Evolutionary conservation across 2,329 filamentous ascomycete genomes (phyloP).

Genomic region (Colletotrichum musicola): DNA sequence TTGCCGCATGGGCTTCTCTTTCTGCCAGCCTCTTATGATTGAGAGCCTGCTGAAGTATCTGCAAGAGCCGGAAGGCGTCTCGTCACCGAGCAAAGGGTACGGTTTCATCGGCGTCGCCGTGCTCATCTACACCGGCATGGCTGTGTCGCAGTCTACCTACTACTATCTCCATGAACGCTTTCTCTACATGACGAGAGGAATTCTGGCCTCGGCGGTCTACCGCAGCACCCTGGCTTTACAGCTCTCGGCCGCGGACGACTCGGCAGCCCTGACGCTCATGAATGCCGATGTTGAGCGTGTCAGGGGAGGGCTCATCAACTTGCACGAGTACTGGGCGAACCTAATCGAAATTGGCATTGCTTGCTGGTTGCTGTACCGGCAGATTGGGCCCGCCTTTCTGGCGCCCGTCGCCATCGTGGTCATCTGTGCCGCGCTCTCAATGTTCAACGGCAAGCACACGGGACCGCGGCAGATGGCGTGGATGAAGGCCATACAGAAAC

Average conservation of each 20-base stretch:
- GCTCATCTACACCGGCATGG: constrained; percentile 56
- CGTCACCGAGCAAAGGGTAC: constrained; percentile 49
- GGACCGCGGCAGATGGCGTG: constrained; percentile 40
- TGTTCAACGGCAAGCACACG: constrained; percentile 11
- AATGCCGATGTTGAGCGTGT: constrained; percentile 61
- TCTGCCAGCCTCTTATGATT: constrained; percentile 57
- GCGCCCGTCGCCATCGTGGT: constrained; percentile 24
- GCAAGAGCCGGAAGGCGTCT: constrained; percentile 37
- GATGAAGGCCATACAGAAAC: constrained; percentile 43
- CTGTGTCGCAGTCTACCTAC: constrained; percentile 54
- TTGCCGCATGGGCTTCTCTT: constrained; percentile 48
- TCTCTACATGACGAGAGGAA: constrained; percentile 48
- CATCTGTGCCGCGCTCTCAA: constrained; percentile 1
- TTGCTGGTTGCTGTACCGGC: constrained; percentile 59
- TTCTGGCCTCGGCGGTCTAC: constrained; percentile 50
- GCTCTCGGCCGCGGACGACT: constrained; percentile 50
- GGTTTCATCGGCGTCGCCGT: constrained; percentile 57
- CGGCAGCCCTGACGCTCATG: constrained; percentile 61
- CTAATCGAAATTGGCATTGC: constrained; percentile 57
- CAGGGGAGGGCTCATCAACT: constrained; percentile 45
- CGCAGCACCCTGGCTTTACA: constrained; percentile 49
- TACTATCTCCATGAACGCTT: constrained; percentile 53
- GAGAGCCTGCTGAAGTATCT: constrained; percentile 47
- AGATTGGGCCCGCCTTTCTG: constrained; percentile 41
- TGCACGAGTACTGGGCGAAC: constrained; percentile 58